phyloP scores from a whole-genome alignment of 1,284 basidiomycete genomes.

The Pseudozyma sp. region DNA sequence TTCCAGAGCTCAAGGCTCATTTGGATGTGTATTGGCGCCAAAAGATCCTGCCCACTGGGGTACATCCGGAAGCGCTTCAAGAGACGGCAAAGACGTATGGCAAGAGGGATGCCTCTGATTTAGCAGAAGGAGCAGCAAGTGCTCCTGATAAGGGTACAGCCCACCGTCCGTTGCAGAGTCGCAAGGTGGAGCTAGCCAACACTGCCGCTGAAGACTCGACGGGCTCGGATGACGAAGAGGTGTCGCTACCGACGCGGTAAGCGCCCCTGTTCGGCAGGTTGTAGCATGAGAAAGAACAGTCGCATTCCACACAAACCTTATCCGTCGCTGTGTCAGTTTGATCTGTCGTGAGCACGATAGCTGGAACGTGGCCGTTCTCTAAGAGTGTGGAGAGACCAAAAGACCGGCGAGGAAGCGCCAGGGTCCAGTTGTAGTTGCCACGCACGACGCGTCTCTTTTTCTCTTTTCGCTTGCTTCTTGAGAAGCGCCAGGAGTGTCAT shows the following conservation, averaged over 20 bases:
- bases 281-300: too few relatives aligned
- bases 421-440: too few relatives aligned
- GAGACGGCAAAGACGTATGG: not conserved
- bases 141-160: not conserved
- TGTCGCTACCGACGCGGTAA: conserved; percentile 13
- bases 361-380: too few relatives aligned
- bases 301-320: too few relatives aligned
- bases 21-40: conserved; percentile 30
- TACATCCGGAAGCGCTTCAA: not conserved
- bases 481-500: too few relatives aligned
- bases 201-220: not conserved
- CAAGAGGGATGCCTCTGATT: conserved; percentile 1
- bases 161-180: conserved; percentile 8
- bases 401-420: too few relatives aligned
- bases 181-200: conserved; percentile 6
- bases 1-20: conserved; percentile 44
- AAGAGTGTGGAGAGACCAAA: too few relatives aligned
- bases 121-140: not conserved
- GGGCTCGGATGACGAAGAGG: conserved; percentile 33
- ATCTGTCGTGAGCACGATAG: too few relatives aligned
- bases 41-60: not conserved
- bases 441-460: too few relatives aligned
- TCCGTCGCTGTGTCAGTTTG: too few relatives aligned
- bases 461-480: too few relatives aligned
- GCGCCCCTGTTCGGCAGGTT: too few relatives aligned